A percentile compares a stretch with the other conserved stretches of the same genome.
phyloP scores from a whole-genome alignment of 2,329 filamentous ascomycete species.

The Cercospora canescens region DNA sequence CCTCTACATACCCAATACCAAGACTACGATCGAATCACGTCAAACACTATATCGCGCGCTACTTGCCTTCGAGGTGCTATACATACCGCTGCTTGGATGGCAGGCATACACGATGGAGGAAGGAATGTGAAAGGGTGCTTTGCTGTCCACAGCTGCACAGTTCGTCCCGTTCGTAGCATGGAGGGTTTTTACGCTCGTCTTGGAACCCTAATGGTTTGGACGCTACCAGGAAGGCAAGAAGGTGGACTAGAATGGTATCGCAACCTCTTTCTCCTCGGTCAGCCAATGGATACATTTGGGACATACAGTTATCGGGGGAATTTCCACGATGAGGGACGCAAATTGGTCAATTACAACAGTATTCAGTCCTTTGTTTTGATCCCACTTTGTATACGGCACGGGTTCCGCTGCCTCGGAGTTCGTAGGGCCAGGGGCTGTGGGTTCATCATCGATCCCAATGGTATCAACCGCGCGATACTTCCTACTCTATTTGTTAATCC shows the following conservation, averaged over 20 bases:
- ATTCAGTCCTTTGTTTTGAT: too few relatives aligned
- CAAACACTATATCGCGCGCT: neutral
- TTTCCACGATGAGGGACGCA: too few relatives aligned
- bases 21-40: neutral
- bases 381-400: too few relatives aligned
- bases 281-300: too few relatives aligned
- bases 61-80: neutral
- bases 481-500: too few relatives aligned
- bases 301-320: too few relatives aligned
- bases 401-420: too few relatives aligned
- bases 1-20: neutral
- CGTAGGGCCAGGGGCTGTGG: too few relatives aligned
- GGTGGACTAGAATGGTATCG: neutral
- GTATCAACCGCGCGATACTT: too few relatives aligned
- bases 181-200: neutral
- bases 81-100: neutral
- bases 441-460: too few relatives aligned
- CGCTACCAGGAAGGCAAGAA: neutral
- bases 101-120: neutral
- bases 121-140: neutral
- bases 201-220: neutral
- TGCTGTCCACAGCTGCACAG: neutral
- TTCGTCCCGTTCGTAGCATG: neutral
- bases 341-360: too few relatives aligned
- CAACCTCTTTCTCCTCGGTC: too few relatives aligned